A percentile compares a stretch with the other conserved stretches of the same genome.
Conservation (phyloP, 495 filamentous ascomycete species). For the Penicillium antarcticum region DNA sequence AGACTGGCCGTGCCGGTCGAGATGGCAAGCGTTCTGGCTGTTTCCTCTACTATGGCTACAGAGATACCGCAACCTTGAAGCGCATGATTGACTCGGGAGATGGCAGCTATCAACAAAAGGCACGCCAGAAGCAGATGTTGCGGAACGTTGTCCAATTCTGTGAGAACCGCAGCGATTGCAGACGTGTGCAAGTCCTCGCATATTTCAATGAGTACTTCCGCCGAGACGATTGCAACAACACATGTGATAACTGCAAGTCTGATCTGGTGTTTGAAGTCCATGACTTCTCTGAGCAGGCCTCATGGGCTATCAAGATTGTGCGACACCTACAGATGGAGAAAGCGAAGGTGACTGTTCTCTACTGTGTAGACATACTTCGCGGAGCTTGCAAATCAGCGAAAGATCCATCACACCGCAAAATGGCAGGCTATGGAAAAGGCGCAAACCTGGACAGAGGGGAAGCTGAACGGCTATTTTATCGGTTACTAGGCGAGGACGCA, state of each 20-base stretch:
- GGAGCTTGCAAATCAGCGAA: constrained; percentile 52
- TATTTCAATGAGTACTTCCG: constrained; percentile 90
- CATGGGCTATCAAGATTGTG: constrained; percentile 64
- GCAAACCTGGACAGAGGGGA: constrained; percentile 54
- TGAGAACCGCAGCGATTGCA: constrained; percentile 81
- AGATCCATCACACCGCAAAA: constrained; percentile 39
- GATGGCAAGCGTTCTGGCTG: constrained; percentile 86
- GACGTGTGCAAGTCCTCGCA: constrained; percentile 79
- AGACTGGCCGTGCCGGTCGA: constrained; percentile 90
- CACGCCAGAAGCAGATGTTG: constrained; percentile 80
- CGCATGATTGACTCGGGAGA: constrained; percentile 80
- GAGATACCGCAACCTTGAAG: constrained; percentile 59
- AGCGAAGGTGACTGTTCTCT: constrained; percentile 48
- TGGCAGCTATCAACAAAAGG: constrained; percentile 70
- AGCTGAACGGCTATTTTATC: constrained; percentile 62
- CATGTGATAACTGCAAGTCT: constrained; percentile 86
- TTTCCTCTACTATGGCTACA: constrained; percentile 82
- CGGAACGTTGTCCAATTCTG: constrained; percentile 79
- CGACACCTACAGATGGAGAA: constrained; percentile 47
- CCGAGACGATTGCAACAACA: constrained; percentile 61
- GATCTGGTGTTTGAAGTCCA: constrained; percentile 60
- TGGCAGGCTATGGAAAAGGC: constrained; percentile 54
- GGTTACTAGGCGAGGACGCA: constrained; percentile 59
- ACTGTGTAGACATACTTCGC: constrained; percentile 58
- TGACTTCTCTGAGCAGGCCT: constrained; percentile 75